Base-by-base conservation (phyloP, 192 early-diverging fungal genomes). In the Polychytrium aggregatum region DNA sequence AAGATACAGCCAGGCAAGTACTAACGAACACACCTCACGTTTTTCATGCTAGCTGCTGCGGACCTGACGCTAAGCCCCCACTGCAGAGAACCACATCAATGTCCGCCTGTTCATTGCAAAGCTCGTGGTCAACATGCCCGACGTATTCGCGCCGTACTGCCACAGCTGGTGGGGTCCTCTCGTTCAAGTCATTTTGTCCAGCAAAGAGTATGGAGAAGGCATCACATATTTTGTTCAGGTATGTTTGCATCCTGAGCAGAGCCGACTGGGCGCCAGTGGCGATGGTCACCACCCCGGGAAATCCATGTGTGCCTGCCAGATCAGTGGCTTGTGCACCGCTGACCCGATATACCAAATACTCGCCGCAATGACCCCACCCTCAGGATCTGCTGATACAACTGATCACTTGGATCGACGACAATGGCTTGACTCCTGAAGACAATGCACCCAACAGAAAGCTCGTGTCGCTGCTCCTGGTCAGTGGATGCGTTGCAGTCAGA, bases 161-260 rank as follows among this genome's bases (percentile, higher is more conserved):
- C 48, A 53, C 0, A 57, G 50, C 7, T 87, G 81, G 82, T 74
- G 83, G 51, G 59, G 64, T 2, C 68, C 72, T 2, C 17, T 87
- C 24, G 80, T 77, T 45, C 40, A 60, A 22, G 47, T 87, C 5
- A 70, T 69, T 2, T 52, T 59, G 20, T 64, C 70, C 46, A 74
- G 71, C 10, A 54, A 63, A 8, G 30, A 38, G 16, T 84, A 68
- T 5, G 76, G 74, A 21, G 59, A 67, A 20, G 63, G 78, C 7
- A 73, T 86, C 52, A 83, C 79, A 37, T 82, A 81, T 48, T 83
- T 78, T 67, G 67, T 84, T 46, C 78, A 79, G 48, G 82, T 83
- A 62, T 48, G 58, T 22, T 5, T 24, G 22, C 8, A 43, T n/a
- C n/a, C n/a, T n/a, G n/a, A n/a, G n/a, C n/a, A n/a, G n/a, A n/a